phyloP scores from a whole-genome alignment of 306 rosid species.

The Coriaria nepalensis region DNA sequence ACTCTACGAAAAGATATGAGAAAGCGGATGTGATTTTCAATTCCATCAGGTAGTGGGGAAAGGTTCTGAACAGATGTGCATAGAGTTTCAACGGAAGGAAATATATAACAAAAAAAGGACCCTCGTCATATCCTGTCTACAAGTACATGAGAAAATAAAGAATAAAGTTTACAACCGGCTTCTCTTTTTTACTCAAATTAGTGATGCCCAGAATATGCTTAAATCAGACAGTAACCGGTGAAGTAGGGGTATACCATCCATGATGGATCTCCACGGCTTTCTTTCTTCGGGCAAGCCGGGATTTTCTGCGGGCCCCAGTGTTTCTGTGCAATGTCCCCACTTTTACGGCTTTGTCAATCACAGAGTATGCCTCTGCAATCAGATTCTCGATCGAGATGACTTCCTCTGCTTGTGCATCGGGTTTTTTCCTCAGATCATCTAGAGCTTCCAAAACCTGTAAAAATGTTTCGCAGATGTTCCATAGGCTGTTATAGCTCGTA shows the following conservation, averaged over 20 bases:
- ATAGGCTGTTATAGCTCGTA: background rate
- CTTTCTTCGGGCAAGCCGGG: slow-evolving; percentile 89
- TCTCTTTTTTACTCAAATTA: too few relatives aligned
- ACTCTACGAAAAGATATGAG: too few relatives aligned
- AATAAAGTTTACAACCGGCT: too few relatives aligned
- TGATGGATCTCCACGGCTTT: slow-evolving; percentile 81
- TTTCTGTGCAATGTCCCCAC: slow-evolving; percentile 83
- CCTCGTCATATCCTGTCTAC: too few relatives aligned
- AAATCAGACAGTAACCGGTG: slow-evolving; percentile 34
- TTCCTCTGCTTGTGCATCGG: slow-evolving; percentile 62
- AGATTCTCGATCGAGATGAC: slow-evolving; percentile 64
- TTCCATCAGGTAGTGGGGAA: too few relatives aligned
- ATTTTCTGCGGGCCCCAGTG: slow-evolving; percentile 79
- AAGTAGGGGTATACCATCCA: slow-evolving; percentile 77
- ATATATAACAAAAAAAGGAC: too few relatives aligned
- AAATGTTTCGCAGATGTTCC: slow-evolving; percentile 4
- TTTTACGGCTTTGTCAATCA: slow-evolving; percentile 87
- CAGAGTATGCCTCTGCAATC: slow-evolving; percentile 84
- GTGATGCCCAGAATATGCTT: too few relatives aligned
- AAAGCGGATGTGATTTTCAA: too few relatives aligned
- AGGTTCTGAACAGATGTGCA: too few relatives aligned
- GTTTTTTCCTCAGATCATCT: slow-evolving; percentile 65
- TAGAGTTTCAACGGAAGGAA: too few relatives aligned
- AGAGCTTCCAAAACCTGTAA: slow-evolving; percentile 81
- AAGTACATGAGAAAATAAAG: too few relatives aligned